These are phyloP conservation scores for Thamnidium elegans DNA, from an alignment of 192 early-diverging fungal genomes.

Conservation along the genomic window DNA sequence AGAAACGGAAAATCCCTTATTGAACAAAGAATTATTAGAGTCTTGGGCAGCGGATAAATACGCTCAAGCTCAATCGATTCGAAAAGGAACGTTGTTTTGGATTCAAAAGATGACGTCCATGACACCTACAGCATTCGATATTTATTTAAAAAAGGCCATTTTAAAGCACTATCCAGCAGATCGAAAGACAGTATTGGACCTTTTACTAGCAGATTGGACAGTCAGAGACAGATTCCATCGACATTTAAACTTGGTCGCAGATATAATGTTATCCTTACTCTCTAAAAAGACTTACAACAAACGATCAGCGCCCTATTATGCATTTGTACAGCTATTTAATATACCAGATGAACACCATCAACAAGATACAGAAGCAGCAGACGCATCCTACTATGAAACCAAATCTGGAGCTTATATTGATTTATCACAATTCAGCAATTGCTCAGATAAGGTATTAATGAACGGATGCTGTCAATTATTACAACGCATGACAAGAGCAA, in stretches of 20 bases:
- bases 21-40: background rate
- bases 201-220: conserved; percentile 22
- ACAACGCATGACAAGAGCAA: conserved; percentile 2
- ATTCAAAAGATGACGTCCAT: conserved; percentile 3
- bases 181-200: conserved; percentile 24
- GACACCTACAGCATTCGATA: conserved; percentile 11
- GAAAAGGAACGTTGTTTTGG: conserved; percentile 18
- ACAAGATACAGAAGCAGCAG: background rate
- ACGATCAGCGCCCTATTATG: conserved; percentile 22
- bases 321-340: conserved; percentile 22
- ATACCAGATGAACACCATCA: conserved; percentile 1
- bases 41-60: background rate
- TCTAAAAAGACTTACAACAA: conserved; percentile 12
- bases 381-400: conserved; percentile 12
- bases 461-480: conserved; percentile 14
- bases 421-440: background rate
- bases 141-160: conserved; percentile 18
- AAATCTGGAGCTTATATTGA: conserved; percentile 23
- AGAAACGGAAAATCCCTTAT: conserved; percentile 15
- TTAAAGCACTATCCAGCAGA: conserved; percentile 20
- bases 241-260: conserved; percentile 4
- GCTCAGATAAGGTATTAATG: background rate
- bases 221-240: conserved; percentile 10
- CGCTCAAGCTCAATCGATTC: conserved; percentile 5
- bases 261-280: conserved; percentile 1